Conservation (phyloP, 2,329 filamentous ascomycete genomes). For the Fusarium euwallaceae region DNA sequence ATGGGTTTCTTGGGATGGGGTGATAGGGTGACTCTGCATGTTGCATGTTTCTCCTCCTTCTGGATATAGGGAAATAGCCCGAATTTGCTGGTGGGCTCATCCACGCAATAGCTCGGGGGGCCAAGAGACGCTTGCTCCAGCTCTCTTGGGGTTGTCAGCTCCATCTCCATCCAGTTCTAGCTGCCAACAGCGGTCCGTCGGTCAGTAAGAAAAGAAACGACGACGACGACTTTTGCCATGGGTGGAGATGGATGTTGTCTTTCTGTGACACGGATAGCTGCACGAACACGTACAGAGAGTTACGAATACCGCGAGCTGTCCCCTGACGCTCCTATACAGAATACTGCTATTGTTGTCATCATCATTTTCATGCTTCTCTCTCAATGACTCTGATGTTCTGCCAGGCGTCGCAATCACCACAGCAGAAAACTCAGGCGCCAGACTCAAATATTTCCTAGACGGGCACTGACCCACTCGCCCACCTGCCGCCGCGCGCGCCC, state of each 20-base stretch:
- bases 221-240: background rate
- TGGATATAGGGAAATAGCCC: conserved; percentile 10
- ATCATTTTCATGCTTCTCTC: background rate
- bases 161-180: background rate
- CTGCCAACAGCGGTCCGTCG: conserved; percentile 12
- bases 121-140: background rate
- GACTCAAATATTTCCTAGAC: background rate
- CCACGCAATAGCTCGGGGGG: conserved; percentile 4
- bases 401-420: conserved; percentile 3
- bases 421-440: conserved; percentile 9
- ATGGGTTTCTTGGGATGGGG: conserved; percentile 14
- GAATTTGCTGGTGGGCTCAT: conserved; percentile 22
- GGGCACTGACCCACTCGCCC: conserved; percentile 6
- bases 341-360: background rate
- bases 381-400: conserved; percentile 8
- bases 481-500: conserved; percentile 25
- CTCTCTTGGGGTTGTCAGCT: conserved; percentile 1
- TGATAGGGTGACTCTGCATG: conserved; percentile 30
- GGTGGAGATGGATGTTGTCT: conserved; percentile 12
- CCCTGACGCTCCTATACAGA: background rate
- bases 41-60: conserved; percentile 12
- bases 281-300: conserved; percentile 33
- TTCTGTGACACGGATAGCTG: conserved; percentile 35
- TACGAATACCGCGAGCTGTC: background rate
- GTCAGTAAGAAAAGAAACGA: conserved; percentile 9